Percentiles rank a stretch among this genome's conserved stretches.
phyloP scores from a whole-genome alignment of 495 filamentous ascomycete species.

The Glonium stellatum region DNA sequence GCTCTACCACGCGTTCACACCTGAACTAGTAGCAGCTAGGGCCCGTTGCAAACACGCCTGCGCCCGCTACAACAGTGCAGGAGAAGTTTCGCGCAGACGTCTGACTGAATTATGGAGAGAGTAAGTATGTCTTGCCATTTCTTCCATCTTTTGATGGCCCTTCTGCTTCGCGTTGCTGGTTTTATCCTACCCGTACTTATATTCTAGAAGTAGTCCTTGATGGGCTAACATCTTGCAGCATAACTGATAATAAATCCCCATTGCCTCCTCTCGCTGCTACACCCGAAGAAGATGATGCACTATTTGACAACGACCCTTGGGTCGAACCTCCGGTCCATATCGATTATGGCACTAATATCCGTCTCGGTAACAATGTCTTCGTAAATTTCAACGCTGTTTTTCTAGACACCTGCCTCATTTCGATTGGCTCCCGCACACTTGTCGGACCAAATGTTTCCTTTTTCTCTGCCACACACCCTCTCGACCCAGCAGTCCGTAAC shows the following conservation, averaged over 20 bases:
- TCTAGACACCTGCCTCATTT: constrained; percentile 71
- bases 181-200: neutral
- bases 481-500: constrained; percentile 65
- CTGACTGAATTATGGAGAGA: constrained; percentile 65
- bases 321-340: constrained; percentile 63
- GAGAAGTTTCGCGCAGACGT: constrained; percentile 50
- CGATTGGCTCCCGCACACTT: constrained; percentile 70
- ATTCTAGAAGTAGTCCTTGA: neutral
- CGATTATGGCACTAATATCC: constrained; percentile 73
- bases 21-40: constrained; percentile 50
- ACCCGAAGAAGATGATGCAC: constrained; percentile 52
- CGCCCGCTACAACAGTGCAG: constrained; percentile 55
- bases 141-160: constrained; percentile 1
- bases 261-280: constrained; percentile 50
- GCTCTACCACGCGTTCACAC: constrained; percentile 47
- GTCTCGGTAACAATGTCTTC: constrained; percentile 59
- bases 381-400: constrained; percentile 72
- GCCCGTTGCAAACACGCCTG: constrained; percentile 52
- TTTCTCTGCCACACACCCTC: constrained; percentile 66
- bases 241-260: constrained; percentile 53
- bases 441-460: constrained; percentile 74
- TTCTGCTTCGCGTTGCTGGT: constrained; percentile 3
- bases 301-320: constrained; percentile 56
- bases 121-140: constrained; percentile 43
- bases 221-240: constrained; percentile 37